Evolutionary conservation across 2,329 filamentous ascomycete genomes (phyloP).

Genomic region (Exutisphaerella laricina): DNA sequence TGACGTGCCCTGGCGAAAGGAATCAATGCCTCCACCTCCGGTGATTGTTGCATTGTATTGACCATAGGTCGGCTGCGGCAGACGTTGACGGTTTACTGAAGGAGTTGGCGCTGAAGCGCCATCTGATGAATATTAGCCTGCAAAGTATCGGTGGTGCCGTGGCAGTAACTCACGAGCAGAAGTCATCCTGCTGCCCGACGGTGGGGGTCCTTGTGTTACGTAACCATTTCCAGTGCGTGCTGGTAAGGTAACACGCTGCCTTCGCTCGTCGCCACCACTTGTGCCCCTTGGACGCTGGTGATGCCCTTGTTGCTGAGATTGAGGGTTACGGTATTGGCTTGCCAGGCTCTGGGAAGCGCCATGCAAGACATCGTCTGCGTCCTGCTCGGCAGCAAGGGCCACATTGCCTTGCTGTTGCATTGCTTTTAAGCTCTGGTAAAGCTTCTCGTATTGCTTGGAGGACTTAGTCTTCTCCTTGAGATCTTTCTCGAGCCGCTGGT

Average conservation of each 20-base stretch:
- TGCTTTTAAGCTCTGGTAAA: conserved; percentile 52
- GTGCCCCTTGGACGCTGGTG: conserved; percentile 14
- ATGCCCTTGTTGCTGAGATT: conserved; percentile 1
- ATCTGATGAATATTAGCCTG: conserved; percentile 17
- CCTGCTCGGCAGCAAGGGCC: conserved; percentile 51
- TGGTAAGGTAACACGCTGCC: not conserved
- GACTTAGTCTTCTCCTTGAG: conserved; percentile 13
- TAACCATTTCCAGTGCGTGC: conserved; percentile 1
- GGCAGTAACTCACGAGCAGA: conserved; percentile 16
- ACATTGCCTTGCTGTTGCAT: conserved; percentile 51
- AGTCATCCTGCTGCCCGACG: conserved; percentile 15
- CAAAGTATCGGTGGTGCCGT: not conserved
- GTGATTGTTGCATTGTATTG: not conserved
- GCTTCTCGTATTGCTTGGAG: conserved; percentile 1
- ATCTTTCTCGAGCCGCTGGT: conserved; percentile 7
- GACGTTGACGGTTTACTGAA: not conserved
- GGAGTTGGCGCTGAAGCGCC: conserved; percentile 13
- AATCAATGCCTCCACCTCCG: not conserved
- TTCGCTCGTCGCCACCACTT: conserved; percentile 13
- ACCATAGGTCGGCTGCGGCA: conserved; percentile 6
- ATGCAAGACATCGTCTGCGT: conserved; percentile 44
- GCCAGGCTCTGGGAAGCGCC: conserved; percentile 3
- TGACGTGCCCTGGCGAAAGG: not conserved
- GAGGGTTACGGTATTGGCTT: conserved; percentile 5
- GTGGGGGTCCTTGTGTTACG: conserved; percentile 7